Conservation (phyloP, 2,329 filamentous ascomycete genomes). For the Cladosporium phlei region DNA sequence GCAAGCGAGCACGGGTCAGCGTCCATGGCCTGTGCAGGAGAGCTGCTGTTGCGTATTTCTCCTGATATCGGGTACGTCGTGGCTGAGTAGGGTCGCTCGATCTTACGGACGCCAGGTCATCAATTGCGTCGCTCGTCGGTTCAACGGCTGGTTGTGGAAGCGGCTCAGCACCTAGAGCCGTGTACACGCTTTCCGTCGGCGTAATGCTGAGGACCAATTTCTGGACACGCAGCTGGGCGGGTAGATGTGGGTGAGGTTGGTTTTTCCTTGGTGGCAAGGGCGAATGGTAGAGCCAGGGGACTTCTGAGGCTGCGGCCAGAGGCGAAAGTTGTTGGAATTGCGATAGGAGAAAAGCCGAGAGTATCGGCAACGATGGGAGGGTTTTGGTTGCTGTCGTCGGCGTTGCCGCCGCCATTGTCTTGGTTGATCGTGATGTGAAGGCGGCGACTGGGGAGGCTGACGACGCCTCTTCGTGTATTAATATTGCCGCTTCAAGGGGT, state of each 20-base stretch:
- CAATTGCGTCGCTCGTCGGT: not conserved
- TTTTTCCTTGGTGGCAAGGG: not conserved
- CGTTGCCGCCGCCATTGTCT: not conserved
- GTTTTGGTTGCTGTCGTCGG: not conserved
- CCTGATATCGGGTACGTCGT: not conserved
- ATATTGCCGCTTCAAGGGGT: no score
- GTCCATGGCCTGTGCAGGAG: slow-evolving; percentile 9
- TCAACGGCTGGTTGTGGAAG: not conserved
- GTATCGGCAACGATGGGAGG: not conserved
- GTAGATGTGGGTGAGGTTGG: not conserved
- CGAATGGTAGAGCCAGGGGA: slow-evolving; percentile 10
- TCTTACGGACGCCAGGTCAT: no score
- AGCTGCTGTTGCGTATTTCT: not conserved
- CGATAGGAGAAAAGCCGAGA: slow-evolving; percentile 1
- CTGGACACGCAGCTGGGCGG: not conserved
- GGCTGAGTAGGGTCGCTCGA: not conserved
- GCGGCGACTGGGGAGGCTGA: no score
- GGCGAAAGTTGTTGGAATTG: slow-evolving; percentile 3
- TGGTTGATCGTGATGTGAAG: not conserved
- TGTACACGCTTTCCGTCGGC: slow-evolving; percentile 7
- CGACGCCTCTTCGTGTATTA: no score
- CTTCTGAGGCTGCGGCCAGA: not conserved
- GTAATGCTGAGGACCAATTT: slow-evolving; percentile 7
- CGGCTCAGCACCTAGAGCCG: not conserved
- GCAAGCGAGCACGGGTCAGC: not conserved